Evolutionary conservation across 306 rosid species (phyloP).

Genomic region (Hippophae rhamnoides): DNA sequence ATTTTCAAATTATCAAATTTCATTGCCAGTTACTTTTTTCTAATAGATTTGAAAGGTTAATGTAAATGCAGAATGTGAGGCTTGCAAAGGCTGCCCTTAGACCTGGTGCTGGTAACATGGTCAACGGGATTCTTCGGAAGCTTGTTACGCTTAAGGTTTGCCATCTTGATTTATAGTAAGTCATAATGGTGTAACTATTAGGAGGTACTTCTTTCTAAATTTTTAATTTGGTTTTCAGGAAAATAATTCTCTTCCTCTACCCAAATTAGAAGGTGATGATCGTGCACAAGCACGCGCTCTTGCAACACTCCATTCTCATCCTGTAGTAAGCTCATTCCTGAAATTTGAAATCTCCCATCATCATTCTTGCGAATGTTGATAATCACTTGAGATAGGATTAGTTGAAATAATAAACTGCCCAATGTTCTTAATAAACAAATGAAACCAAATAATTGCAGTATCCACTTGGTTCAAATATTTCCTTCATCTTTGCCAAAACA

Average conservation of each 20-base stretch:
- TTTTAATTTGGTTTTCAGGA: conserved; percentile 43
- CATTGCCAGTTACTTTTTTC: neutral
- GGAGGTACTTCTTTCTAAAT: conserved; percentile 10
- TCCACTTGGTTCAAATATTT: no score
- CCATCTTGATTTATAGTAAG: conserved; percentile 10
- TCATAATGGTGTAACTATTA: conserved; percentile 1
- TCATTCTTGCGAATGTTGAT: neutral
- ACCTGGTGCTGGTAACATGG: conserved; percentile 92
- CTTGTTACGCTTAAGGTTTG: conserved; percentile 62
- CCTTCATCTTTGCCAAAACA: no score
- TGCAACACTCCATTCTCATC: conserved; percentile 76
- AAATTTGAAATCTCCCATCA: conserved; percentile 3
- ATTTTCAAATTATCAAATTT: conserved; percentile 6
- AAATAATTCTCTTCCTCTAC: conserved; percentile 57
- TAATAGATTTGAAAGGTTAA: neutral
- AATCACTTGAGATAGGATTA: no score
- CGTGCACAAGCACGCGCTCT: conserved; percentile 79
- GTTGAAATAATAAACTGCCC: no score
- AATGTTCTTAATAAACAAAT: no score
- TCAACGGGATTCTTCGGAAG: conserved; percentile 77
- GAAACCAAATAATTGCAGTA: no score
- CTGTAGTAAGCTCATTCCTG: conserved; percentile 52
- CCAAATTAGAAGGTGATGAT: conserved; percentile 75
- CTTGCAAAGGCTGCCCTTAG: conserved; percentile 84
- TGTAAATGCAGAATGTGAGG: conserved; percentile 60